Evolutionary conservation across 139 green algal species (phyloP), one percentile per base, ranked within the genome.

Genomic region (Dunaliella primolecta): DNA sequence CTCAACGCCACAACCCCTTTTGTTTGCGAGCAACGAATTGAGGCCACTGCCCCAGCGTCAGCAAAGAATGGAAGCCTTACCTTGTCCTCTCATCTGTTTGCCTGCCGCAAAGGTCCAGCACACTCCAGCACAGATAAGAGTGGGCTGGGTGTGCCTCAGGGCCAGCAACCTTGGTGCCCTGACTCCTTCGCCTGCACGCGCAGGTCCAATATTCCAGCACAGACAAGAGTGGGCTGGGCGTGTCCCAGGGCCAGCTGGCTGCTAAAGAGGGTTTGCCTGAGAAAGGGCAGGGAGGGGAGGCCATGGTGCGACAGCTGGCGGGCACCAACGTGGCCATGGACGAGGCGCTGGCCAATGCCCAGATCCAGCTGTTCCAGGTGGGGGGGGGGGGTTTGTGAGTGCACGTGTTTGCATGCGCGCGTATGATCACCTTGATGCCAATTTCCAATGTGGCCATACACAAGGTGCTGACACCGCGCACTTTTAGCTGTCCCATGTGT

Each of bases 291-390:
- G 30, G 11, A 78, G 96, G 95, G 1, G 95, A 96, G 83, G 88
- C 83, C 24, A 98, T 99, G 97, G 96, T 83, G n/a, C 85, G 93
- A 0, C 85, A 88, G 36, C 96, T 99, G 81, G 93, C 97, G 85
- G 87, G 1, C 78, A 83, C 83, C 33, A 70, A 46, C 88, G 88
- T 36, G 80, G 87, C 87, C 0, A 85, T 99, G 37, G 96, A 99
- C 85, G 96, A 98, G 88, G 94, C 94, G 85, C 89, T 99, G 70
- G 35, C 70, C 34, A 78, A 30, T 32, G 56, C 78, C 24, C 38
- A 32, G 20, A 91, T 94, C 76, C 86, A 72, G 64, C 34, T 95
- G 80, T 95, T 95, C 84, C 36, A 85, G 55, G 78, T 75, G 34
- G 1, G 20, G 32, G 30, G 30, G 11, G 32, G 30, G 79, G 2